Evolutionary conservation across 2,329 filamentous ascomycete species (phyloP), one percentile per base, ranked within the genome.

Genomic region (Stachybotrys elegans): DNA sequence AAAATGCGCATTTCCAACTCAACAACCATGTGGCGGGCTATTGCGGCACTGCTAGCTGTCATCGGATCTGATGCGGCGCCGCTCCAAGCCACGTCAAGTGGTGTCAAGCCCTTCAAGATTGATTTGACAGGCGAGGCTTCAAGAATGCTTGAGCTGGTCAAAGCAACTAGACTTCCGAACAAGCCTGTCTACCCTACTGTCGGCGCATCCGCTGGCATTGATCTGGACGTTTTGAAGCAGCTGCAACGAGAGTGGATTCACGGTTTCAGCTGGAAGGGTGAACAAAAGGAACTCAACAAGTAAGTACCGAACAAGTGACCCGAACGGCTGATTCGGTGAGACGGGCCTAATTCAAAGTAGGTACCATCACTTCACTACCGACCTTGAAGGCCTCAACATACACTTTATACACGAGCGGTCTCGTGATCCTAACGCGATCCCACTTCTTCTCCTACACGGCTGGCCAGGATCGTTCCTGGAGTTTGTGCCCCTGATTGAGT

Each of bases 391-490:
- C 3, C 43, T 58, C 3, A 52, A 34, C 1, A 50, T 59, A 23
- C 58, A 60, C 22, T 60, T 59, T 23, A 44, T 55, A 6, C 52
- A 60, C 22, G 40, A 52, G 21, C 42, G 41, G 2, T 57, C 56
- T 2, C 38, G 39, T 1, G 34, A 39, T 2, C 29, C 43, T 2
- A 22, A 52, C 17, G 66, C 65, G 3, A 65, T 71, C 25, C 66
- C 70, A 1, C 50, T 72, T 2, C 50, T 73, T 1, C 50, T 71
- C 23, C 51, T 68, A 2, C 67, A 72, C 49, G 70, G 69, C 23
- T 73, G 67, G 70, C 69, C 68, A 3, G 68, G 68, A 5, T 65
- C 60, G 1, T 71, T 72, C 43, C 63, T 66, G 48, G 69, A 73
- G 47, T 70, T 69, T 20, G 49, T 63, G 53, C 37, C 65, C 2